These are phyloP conservation scores for Pistacia vera DNA, from an alignment of 345 rosid species.

Conservation along the genomic window DNA sequence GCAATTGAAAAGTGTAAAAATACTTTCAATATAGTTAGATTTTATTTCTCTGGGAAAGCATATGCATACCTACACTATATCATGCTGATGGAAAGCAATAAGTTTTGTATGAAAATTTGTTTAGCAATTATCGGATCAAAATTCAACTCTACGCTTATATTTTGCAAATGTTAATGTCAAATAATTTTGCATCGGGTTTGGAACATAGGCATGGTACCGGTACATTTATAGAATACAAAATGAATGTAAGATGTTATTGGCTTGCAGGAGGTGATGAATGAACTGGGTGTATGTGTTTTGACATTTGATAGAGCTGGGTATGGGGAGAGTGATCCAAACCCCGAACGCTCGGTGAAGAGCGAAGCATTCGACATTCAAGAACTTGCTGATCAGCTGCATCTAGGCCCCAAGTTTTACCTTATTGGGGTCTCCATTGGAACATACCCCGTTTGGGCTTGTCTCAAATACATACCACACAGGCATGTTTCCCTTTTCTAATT, in stretches of 20 bases:
- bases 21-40: too few species aligned
- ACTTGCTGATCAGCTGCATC: conserved; percentile 48
- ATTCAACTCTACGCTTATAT: too few species aligned
- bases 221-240: background rate
- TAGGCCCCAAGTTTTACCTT: conserved; percentile 53
- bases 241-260: conserved; percentile 11
- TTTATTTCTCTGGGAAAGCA: too few species aligned
- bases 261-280: conserved; percentile 48
- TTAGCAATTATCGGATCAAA: too few species aligned
- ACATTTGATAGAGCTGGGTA: conserved; percentile 65
- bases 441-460: conserved; percentile 50
- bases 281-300: conserved; percentile 39
- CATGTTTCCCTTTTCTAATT: background rate
- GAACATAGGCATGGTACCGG: conserved; percentile 11
- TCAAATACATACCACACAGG: conserved; percentile 63
- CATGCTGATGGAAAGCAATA: too few species aligned
- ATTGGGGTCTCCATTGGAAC: conserved; percentile 55
- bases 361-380: conserved; percentile 60
- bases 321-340: conserved; percentile 67
- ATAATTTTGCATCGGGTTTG: background rate
- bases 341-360: conserved; percentile 44
- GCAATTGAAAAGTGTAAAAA: too few species aligned
- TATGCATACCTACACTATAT: too few species aligned
- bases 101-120: background rate
- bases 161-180: too few species aligned